Evolutionary conservation across 306 rosid species (phyloP), one percentile per base, ranked within the genome.

Genomic region (Vigna mungo): DNA sequence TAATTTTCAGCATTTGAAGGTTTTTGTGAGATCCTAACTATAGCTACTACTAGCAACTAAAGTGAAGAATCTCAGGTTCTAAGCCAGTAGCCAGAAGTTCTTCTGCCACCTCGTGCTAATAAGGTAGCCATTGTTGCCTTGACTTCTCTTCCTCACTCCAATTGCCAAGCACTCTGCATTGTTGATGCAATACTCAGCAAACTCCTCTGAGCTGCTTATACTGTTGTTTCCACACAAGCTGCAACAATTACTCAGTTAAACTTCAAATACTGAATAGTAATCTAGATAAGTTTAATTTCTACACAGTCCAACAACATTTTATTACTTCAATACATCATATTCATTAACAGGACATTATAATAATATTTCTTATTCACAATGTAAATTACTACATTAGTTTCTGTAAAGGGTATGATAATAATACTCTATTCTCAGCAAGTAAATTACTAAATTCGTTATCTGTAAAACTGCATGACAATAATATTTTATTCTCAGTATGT

Each of bases 91-190:
- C 98, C 98, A 94, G 87, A 91, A 94, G 67, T 90, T 83, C 86
- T 88, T 94, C 85, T 94, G 97, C 96, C 91, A 91, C 83, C 90
- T 88, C 41, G 96, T 93, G 88, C 85, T 93, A 80, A 93, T 91
- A 4, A 87, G 85, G 85, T 91, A 93, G 67, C 96, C 96, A 46
- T 91, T 84, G 52, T 79, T 90, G 68, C 93, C 96, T 48, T 80
- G 86, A 76, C 96, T 88, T 74, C 92, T 90, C 91, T 90, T 94
- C 79, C 91, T 91, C 72, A 91, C 98, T 75, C 94, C 97, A 4
- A 94, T 75, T 4, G 98, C 78, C 88, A 87, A 85, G 81, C 98
- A 93, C 55, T 93, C 98, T 73, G 91, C 93, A 1, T 65, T 85
- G 76, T 89, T 83, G 49, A 93, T 91, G 87, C 96, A 93, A 46